These are phyloP conservation scores for Trichomonas vaginalis DNA, from an alignment of 208 protist genomes.

Conservation along the genomic window DNA sequence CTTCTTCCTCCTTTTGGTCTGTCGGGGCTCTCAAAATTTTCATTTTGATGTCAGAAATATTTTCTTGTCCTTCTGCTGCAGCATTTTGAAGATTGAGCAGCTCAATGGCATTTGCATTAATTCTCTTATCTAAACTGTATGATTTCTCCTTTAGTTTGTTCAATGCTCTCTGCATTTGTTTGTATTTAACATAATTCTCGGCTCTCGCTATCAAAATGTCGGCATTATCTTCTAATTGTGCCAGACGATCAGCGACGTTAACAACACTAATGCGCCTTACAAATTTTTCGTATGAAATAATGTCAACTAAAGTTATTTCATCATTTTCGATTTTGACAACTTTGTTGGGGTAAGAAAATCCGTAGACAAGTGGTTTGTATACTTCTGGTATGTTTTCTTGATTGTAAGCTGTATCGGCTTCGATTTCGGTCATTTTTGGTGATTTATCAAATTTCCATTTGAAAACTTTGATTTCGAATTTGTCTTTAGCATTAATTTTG, in stretches of 20 bases:
- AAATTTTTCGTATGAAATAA: background rate
- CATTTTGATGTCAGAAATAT: background rate
- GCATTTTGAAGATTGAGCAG: background rate
- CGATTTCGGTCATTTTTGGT: background rate
- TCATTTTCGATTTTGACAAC: background rate
- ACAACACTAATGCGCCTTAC: background rate
- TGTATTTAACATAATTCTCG: background rate
- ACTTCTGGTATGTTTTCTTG: background rate
- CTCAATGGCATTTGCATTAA: background rate
- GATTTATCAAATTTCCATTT: background rate
- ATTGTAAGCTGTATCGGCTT: background rate
- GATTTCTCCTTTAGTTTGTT: background rate
- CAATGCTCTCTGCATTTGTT: background rate
- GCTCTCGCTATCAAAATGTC: background rate
- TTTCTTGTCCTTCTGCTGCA: background rate
- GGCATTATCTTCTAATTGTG: background rate
- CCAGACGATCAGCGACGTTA: background rate
- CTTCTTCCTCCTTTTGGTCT: background rate
- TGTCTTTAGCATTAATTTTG: background rate
- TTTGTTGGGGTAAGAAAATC: background rate
- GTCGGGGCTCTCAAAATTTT: background rate
- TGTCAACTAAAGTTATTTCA: background rate
- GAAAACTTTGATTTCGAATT: background rate
- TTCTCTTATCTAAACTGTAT: background rate
- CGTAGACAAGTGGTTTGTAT: background rate